A percentile compares a stretch with the other conserved stretches of the same genome.
Evolutionary conservation across 257 asterid genomes (phyloP).

Genomic region (Solanum peruvianum): DNA sequence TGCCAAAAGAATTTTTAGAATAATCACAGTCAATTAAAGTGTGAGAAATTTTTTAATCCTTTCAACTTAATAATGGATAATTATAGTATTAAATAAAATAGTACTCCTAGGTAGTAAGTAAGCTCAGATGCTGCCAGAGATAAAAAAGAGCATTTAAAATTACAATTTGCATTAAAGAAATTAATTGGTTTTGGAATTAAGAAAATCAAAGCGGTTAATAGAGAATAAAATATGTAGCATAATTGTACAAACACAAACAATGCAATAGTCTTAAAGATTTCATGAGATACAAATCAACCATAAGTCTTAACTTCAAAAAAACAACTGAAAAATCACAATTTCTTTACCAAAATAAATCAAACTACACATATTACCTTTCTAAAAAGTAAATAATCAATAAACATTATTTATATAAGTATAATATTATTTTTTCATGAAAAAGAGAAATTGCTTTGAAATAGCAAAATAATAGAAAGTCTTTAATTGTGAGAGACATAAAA

Average conservation of each 20-base stretch:
- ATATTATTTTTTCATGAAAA: background rate
- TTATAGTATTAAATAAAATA: background rate
- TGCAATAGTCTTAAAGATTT: background rate
- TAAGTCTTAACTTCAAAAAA: background rate
- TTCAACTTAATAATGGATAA: background rate
- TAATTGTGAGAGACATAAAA: background rate
- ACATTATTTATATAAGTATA: background rate
- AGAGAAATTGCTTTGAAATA: background rate
- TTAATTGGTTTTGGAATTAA: background rate
- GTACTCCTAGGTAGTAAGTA: background rate
- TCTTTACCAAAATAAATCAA: background rate
- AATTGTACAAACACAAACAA: background rate
- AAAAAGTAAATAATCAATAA: background rate
- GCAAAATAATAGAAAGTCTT: background rate
- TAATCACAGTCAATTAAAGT: background rate
- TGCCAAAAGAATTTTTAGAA: background rate
- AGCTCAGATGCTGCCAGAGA: background rate
- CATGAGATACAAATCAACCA: background rate
- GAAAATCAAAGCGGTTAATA: too few species aligned
- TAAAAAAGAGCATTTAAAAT: background rate
- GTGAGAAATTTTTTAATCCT: background rate
- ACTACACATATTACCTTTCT: background rate
- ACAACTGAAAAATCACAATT: background rate
- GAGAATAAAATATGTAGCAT: background rate
- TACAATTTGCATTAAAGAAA: background rate